Percentiles rank a stretch among this genome's conserved stretches.
phyloP scores from a whole-genome alignment of 768 basidiomycete genomes.

The Rhizopogon vesiculosus region DNA sequence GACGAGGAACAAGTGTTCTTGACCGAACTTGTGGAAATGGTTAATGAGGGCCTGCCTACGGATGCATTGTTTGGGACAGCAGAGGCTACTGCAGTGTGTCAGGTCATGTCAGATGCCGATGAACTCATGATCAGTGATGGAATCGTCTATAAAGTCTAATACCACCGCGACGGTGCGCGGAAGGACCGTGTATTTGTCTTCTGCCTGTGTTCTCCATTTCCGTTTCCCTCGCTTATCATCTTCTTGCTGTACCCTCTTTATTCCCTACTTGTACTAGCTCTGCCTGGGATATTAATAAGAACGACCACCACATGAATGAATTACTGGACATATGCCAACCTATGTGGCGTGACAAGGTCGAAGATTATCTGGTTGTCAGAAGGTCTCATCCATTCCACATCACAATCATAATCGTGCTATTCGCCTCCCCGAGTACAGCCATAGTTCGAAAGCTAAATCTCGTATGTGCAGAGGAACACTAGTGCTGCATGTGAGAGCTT shows the following conservation, averaged over 20 bases:
- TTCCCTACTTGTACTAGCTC: constrained; percentile 3
- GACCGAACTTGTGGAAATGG: constrained; percentile 57
- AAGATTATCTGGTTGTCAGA: background rate
- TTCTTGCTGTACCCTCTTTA: background rate
- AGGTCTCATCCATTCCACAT: no score
- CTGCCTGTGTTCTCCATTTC: background rate
- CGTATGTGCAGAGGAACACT: background rate
- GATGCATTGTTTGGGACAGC: constrained; percentile 71
- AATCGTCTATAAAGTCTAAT: constrained; percentile 78
- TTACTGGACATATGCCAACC: background rate
- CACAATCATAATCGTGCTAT: no score
- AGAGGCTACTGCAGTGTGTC: constrained; percentile 73
- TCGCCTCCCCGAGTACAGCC: background rate
- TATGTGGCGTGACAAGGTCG: background rate
- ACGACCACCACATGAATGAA: background rate
- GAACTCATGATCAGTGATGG: constrained; percentile 89
- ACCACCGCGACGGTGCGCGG: background rate
- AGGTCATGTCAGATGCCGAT: constrained; percentile 63
- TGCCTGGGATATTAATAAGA: background rate
- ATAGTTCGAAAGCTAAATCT: background rate
- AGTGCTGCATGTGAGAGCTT: background rate
- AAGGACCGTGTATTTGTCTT: background rate
- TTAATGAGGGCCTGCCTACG: constrained; percentile 74
- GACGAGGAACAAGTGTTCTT: constrained; percentile 78
- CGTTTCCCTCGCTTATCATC: constrained; percentile 4